A percentile compares a stretch with the other conserved stretches of the same genome.
These are phyloP conservation scores for Verbascum thapsus DNA, from an alignment of 257 asterid species.

Conservation along the genomic window DNA sequence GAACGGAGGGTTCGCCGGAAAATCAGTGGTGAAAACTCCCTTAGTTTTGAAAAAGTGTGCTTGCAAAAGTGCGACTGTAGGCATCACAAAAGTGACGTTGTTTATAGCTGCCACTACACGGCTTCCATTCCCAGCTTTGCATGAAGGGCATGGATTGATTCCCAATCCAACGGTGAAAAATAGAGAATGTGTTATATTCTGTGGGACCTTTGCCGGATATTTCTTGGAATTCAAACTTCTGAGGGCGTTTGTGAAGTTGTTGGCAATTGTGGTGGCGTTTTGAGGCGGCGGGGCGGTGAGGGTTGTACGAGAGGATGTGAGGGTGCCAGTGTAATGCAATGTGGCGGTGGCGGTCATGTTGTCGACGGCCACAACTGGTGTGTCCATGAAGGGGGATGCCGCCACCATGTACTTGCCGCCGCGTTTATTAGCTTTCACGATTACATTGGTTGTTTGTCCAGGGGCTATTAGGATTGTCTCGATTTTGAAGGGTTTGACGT, in stretches of 20 bases:
- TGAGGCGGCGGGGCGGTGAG: slow-evolving; percentile 45
- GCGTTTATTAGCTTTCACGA: slow-evolving; percentile 37
- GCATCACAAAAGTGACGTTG: slow-evolving; percentile 69
- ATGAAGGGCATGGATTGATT: slow-evolving; percentile 51
- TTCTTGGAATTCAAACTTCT: slow-evolving; percentile 54
- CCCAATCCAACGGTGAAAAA: slow-evolving; percentile 59
- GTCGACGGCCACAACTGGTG: slow-evolving; percentile 53
- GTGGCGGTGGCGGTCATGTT: slow-evolving; percentile 61
- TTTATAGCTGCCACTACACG: slow-evolving; percentile 54
- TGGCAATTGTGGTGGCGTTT: slow-evolving; percentile 61
- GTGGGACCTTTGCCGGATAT: slow-evolving; percentile 55
- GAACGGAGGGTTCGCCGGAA: slow-evolving; percentile 54
- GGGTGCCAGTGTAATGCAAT: slow-evolving; percentile 60
- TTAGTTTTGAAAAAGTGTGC: slow-evolving; percentile 54
- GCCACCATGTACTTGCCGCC: slow-evolving; percentile 50
- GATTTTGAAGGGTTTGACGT: slow-evolving; percentile 61
- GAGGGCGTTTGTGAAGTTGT: slow-evolving; percentile 52
- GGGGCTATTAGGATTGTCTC: slow-evolving; percentile 59
- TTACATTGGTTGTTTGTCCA: slow-evolving; percentile 60
- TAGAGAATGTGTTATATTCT: slow-evolving; percentile 46
- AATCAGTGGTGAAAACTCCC: slow-evolving; percentile 68
- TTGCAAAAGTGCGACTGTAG: slow-evolving; percentile 49
- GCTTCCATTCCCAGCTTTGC: slow-evolving; percentile 57
- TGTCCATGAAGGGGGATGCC: slow-evolving; percentile 67
- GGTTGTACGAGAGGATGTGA: slow-evolving; percentile 37